Conservation (phyloP, 345 rosid species). For the Eucalyptus tenuipes region DNA sequence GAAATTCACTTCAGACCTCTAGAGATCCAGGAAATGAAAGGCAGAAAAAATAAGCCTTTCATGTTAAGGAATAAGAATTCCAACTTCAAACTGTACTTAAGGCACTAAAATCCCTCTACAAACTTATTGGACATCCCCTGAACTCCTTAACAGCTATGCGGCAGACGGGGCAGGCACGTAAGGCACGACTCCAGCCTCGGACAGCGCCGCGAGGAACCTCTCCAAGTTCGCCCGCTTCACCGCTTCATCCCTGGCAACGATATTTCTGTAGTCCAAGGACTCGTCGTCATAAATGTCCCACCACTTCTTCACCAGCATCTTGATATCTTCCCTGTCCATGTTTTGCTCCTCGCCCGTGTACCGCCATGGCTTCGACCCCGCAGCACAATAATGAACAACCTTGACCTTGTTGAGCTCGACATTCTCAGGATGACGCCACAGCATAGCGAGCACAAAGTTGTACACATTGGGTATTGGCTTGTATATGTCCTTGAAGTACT, state of each 20-base stretch:
- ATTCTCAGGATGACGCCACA: constrained; percentile 51
- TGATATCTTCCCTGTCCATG: constrained; percentile 40
- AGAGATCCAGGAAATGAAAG: neutral
- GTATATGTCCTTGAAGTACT: constrained; percentile 30
- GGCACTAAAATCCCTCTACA: neutral
- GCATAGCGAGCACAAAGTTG: constrained; percentile 37
- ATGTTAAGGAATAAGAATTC: neutral
- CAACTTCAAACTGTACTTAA: neutral
- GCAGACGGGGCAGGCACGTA: neutral
- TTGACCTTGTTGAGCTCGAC: constrained; percentile 15
- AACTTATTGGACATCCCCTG: neutral
- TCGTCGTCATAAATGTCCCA: constrained; percentile 35
- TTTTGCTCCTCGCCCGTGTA: constrained; percentile 35
- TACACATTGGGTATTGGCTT: constrained; percentile 16
- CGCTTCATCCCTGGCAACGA: neutral
- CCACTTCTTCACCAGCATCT: constrained; percentile 31
- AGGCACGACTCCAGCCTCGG: neutral
- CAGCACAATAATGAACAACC: constrained; percentile 44
- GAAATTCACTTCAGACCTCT: neutral
- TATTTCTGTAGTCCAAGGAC: constrained; percentile 24
- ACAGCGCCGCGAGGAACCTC: constrained; percentile 8
- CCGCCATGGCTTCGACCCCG: constrained; percentile 54
- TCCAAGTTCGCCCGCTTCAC: neutral
- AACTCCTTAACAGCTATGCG: neutral
- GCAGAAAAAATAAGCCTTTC: neutral